Evolutionary conservation across 108 stramenopile genomes (phyloP), one percentile per base, ranked within the genome.

Genomic region (Ochromonas danica): DNA sequence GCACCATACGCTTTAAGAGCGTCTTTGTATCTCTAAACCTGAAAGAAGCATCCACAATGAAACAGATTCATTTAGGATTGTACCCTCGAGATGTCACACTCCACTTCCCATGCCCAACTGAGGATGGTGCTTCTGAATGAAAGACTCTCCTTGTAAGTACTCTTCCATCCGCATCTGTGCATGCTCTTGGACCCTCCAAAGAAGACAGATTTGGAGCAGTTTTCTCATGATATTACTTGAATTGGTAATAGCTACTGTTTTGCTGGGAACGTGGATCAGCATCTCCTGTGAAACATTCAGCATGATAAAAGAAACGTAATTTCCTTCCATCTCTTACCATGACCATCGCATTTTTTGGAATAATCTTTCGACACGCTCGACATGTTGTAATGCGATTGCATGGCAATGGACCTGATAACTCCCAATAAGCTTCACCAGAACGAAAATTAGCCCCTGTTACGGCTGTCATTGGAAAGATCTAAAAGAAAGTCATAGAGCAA

Each of bases 361-460:
- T 67, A 36, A 6, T 67, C 6, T 67, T 67, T 36, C 25, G 3
- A 25, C 63, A 67, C 25, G 63, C 63, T 67, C 63, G 17, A 33
- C 63, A 67, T 10, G 63, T 67, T 3, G 30, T 36, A 10, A 67
- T 36, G 14, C 63, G 27, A 51, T 51, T 51, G 6, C 6, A 14
- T 51, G 6, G 14, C 6, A 51, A 22, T 14, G 45, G 45, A 14
- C 45, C 63, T 31, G 63, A 67, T 35, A 67, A 25, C 25, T 67
- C 63, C 63, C 63, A 67, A 67, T 67, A 67, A 33, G 63, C 63
- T 67, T 67, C 63, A 36, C 63, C 31, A 67, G 63, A 67, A 14
- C 63, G 17, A 3, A 67, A 67, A 25, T 67, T 67, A 10, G 63
- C 63, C 6, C 63, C 63, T 6, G 63, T 67, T 10, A 67, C 63